Percentiles rank a stretch among this genome's conserved stretches.
Conservation (phyloP, 208 protist species). For the Crithidia brevicula region DNA sequence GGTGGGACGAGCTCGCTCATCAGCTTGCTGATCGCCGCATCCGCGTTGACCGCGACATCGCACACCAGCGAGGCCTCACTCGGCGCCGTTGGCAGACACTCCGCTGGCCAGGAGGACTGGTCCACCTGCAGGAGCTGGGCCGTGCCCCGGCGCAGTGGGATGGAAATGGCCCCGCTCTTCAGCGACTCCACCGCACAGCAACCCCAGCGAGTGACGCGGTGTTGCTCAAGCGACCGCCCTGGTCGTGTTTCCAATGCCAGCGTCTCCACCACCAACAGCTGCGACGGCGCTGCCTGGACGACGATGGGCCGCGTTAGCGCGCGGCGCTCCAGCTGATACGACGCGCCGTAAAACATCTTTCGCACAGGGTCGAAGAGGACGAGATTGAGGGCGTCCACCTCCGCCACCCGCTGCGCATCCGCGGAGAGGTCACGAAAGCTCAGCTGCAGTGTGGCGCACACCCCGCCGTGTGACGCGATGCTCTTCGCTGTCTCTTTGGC, state of each 20-base stretch:
- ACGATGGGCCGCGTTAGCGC: slow-evolving; percentile 47
- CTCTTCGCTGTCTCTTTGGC: slow-evolving; percentile 43
- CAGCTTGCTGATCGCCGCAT: slow-evolving; percentile 45
- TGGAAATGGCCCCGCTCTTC: slow-evolving; percentile 10
- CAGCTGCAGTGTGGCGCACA: slow-evolving; percentile 46
- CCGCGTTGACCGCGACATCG: slow-evolving; percentile 36
- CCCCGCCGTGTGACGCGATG: slow-evolving; percentile 41
- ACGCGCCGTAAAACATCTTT: slow-evolving; percentile 74
- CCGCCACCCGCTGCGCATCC: slow-evolving; percentile 27
- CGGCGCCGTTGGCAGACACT: slow-evolving; percentile 31
- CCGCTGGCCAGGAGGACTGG: slow-evolving; percentile 55
- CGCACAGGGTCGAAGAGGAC: slow-evolving; percentile 64
- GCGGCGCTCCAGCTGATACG: slow-evolving; percentile 46
- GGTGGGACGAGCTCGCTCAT: slow-evolving; percentile 80
- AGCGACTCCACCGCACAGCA: slow-evolving; percentile 44
- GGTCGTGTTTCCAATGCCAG: slow-evolving; percentile 46
- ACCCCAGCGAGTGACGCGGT: slow-evolving; percentile 71
- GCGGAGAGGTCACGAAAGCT: slow-evolving; percentile 30
- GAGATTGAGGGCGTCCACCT: slow-evolving; percentile 65
- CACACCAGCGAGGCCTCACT: slow-evolving; percentile 39
- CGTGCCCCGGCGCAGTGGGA: slow-evolving; percentile 63
- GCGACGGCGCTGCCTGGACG: slow-evolving; percentile 54
- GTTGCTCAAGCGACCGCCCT: slow-evolving; percentile 38
- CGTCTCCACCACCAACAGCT: slow-evolving; percentile 76
- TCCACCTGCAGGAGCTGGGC: slow-evolving; percentile 76